Base-by-base conservation (phyloP, 192 early-diverging fungal genomes). In the Coemansia sp. region DNA sequence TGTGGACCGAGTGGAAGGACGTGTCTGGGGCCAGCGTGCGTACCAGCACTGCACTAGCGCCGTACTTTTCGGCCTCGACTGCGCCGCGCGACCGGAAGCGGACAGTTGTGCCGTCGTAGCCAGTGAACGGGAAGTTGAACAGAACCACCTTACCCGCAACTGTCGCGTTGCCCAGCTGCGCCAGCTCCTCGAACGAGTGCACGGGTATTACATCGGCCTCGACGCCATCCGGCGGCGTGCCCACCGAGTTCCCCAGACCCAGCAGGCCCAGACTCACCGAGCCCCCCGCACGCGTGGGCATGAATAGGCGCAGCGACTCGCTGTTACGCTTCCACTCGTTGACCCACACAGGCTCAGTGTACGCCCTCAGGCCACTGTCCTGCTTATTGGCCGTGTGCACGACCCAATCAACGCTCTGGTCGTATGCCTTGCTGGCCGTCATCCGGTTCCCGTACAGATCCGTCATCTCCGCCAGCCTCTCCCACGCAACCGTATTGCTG, bases 381-480 rank as follows among this genome's bases (percentile, higher is more conserved):
- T 61, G 44, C 20, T 37, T 40, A 25, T 71, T 64, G 44, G 53
- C 65, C 3, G 65, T 68, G 23, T 49, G 53, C 4, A 82, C 66
- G 1, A 82, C 70, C 80, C 80, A 82, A 31, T 60, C 68, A 29
- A 75, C 76, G 36, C 76, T 77, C 41, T 47, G 75, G 42, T 78
- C 68, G 22, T 79, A 60, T 4, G 58, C 75, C 5, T 47, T 38
- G 46, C 75, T 78, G 32, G 49, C 75, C 20, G 63, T 78, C 54
- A 81, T 75, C 37, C 80, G 77, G 62, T 69, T 64, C 28, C 80
- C 80, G 43, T 60, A 81, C 47, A 78, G 53, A 20, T 81, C 80
- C 0, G 80, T 81, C 80, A 81, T 81, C 48, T 81, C 80, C 0
- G 80, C 80, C 67, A 81, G 46, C 26, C 78, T 61, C 42, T 82